These are phyloP conservation scores for Serendipita sp. DNA, from an alignment of 1,284 basidiomycete genomes.

Conservation along the genomic window DNA sequence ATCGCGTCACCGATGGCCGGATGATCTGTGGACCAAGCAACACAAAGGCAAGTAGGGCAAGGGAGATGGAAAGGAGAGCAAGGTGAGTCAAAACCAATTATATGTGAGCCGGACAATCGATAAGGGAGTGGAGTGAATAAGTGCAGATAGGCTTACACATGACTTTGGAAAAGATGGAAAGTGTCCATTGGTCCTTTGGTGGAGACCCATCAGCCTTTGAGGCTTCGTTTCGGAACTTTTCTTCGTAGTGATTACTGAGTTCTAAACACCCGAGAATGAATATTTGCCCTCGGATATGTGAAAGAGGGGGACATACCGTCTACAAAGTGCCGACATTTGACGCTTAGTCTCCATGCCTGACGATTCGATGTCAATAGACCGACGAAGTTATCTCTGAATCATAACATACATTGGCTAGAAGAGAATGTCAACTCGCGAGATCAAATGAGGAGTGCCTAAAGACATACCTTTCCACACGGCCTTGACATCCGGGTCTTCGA, in stretches of 20 bases:
- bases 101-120: too few relatives aligned
- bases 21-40: conserved; percentile 15
- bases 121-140: too few relatives aligned
- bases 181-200: conserved; percentile 22
- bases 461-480: conserved; percentile 19
- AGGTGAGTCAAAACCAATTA: too few relatives aligned
- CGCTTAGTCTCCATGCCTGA: conserved; percentile 16
- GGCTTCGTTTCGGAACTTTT: conserved; percentile 15
- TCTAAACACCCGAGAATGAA: conserved; percentile 13
- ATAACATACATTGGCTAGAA: too few relatives aligned
- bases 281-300: too few relatives aligned
- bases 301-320: conserved; percentile 15
- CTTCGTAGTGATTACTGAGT: conserved; percentile 19
- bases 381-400: too few relatives aligned
- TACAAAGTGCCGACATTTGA: conserved; percentile 20
- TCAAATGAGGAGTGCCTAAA: not conserved
- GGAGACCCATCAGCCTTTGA: conserved; percentile 11
- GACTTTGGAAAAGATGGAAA: conserved; percentile 22
- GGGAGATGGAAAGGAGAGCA: not conserved
- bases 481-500: conserved; percentile 22
- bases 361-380: not conserved
- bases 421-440: not conserved
- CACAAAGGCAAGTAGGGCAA: too few relatives aligned
- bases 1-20: conserved; percentile 23
- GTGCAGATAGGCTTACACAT: conserved; percentile 18